Evolutionary conservation across 371 early-diverging fungal genomes (phyloP), one percentile per base, ranked within the genome.

Genomic region (Dinochytrium kinnereticum): DNA sequence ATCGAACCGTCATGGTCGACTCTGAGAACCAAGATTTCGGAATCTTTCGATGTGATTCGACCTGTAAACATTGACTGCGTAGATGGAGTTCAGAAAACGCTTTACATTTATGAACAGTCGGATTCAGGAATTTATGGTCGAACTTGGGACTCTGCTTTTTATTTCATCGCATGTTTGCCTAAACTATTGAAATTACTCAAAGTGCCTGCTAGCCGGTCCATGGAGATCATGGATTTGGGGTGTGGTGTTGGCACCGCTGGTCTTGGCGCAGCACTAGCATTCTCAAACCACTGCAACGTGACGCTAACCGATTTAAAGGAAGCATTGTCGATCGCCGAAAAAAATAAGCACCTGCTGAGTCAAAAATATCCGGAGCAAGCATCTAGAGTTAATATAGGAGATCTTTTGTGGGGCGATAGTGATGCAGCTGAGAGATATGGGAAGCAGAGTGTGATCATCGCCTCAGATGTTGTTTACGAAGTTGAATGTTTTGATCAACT

Each of bases 391-490:
- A 17, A 0, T 1, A 40, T 65, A 7, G 0, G 3, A 17, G 19
- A 28, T 2, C 24, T 74, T 39, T 2, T 15, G 10, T 74, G 75
- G 75, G 75, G 75, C 1, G 70, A 74, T 38, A 24, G 34, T 1
- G 55, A 21, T 0, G 31, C 31, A 2, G 17, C 28, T 2, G n/a
- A 15, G n/a, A 13, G 15, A 51, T 55, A 61, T 5, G 75, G 75
- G 26, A 64, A 2, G 0, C 68, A 49, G 30, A 70, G 70, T 30
- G 33, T 74, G 19, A 70, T 74, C 44, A 44, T 74, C 34, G 75
- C 75, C 13, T 38, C 75, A 3, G 75, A 74, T 51, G 75, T 74
- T 2, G 75, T 70, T 50, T 74, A 74, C 33, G 75, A 74, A 36
- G 34, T 28, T 0, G 75, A 74, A 33, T 69, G 21, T 50, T 74